These are phyloP conservation scores for Sequoia sempervirens DNA, from an alignment of 75 land plant genomes.

Conservation along the genomic window DNA sequence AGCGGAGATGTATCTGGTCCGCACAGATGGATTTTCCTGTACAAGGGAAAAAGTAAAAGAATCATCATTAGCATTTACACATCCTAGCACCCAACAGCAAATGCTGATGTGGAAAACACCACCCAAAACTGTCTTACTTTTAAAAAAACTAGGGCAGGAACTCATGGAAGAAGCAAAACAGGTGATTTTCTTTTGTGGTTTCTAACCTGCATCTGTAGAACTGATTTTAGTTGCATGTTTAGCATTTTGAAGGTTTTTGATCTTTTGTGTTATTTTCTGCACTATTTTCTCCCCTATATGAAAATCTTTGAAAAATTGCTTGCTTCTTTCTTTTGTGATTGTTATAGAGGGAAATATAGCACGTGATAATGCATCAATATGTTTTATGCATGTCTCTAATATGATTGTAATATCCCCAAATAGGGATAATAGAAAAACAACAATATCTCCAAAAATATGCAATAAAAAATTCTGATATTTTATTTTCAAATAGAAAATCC, in stretches of 20 bases:
- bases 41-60: constrained; percentile 93
- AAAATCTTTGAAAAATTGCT: background rate
- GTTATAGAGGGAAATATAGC: background rate
- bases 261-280: background rate
- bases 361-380: background rate
- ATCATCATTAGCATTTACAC: constrained; percentile 97
- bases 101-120: constrained; percentile 99
- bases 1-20: constrained; percentile 97
- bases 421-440: no score
- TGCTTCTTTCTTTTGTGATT: background rate
- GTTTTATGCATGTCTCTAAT: background rate
- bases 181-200: constrained; percentile 29
- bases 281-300: background rate
- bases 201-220: background rate
- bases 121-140: constrained; percentile 82
- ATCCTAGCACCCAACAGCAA: constrained; percentile 99
- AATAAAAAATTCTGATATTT: background rate
- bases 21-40: constrained; percentile 96
- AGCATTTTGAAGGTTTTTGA: background rate
- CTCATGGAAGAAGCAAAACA: constrained; percentile 97
- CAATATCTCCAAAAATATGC: no score
- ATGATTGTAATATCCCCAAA: no score
- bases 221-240: background rate
- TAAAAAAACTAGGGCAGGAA: constrained; percentile 88
- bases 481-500: no score